Evolutionary conservation across 2,329 filamentous ascomycete species (phyloP), one percentile per base, ranked within the genome.

Genomic region (Fusarium longipes): DNA sequence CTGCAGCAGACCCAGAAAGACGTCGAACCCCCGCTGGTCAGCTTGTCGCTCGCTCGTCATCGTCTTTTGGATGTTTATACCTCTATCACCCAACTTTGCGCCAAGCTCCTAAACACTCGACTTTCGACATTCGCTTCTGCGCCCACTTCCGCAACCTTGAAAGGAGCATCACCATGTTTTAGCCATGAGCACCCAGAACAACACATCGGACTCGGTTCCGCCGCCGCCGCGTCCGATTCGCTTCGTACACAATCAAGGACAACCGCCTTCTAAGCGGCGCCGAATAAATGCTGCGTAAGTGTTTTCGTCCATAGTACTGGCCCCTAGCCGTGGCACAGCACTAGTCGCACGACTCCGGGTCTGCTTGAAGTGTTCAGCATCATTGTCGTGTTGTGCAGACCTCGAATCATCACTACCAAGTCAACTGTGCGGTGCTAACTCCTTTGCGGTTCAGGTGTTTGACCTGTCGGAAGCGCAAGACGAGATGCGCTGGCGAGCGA

Each of bases 161-260:
- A 39, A 47, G 55, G 68, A 68, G 67, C 63, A 70, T 69, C 76
- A 78, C 71, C 75, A 80, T 82, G 78, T 72, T 75, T 67, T 71
- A 73, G 79, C 74, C 65, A 86, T 86, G 83, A 79, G 82, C 68
- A 80, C 81, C 57, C 75, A 81, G 71, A 77, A 80, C 71, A 82
- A 82, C 65, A 74, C 74, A 72, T 72, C 75, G 71, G 77, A 78
- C 59, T 71, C 74, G 80, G 73, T 67, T 67, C 75, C 82, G 58
- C 77, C 81, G 43, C 84, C 81, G 42, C 65, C 55, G 57, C 88
- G 86, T 77, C 84, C 86, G 76, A 92, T 93, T 70, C 90, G 91
- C 71, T 95, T 94, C 77, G 91, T 95, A 71, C 91, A 93, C 68
- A 93, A 90, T 73, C 91, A 93, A 79, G 91, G 92, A 65, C 90